Evolutionary conservation across 768 basidiomycete genomes (phyloP).

Genomic region (Xanthoconium stramineum): DNA sequence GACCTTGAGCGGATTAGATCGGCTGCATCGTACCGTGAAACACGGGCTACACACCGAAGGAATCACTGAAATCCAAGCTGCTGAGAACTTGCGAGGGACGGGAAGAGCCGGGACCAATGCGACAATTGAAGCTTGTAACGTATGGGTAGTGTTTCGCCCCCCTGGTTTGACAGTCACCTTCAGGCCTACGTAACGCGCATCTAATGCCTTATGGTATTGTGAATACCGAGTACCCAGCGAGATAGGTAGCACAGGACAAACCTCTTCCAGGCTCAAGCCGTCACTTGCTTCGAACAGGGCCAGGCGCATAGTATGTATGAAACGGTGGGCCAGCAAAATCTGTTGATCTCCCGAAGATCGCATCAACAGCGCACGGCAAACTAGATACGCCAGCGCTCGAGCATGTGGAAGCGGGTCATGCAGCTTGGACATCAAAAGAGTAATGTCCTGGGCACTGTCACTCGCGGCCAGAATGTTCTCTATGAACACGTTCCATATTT

Average conservation of each 20-base stretch:
- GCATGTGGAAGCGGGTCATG: constrained; percentile 48
- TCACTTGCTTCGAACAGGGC: constrained; percentile 46
- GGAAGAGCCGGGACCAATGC: constrained; percentile 47
- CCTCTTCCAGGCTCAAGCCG: constrained; percentile 30
- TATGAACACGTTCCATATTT: constrained; percentile 24
- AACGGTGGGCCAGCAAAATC: constrained; percentile 47
- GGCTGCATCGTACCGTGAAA: neutral
- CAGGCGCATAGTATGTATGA: constrained; percentile 46
- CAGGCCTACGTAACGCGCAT: constrained; percentile 44
- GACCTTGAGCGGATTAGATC: constrained; percentile 14
- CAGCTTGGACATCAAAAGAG: constrained; percentile 50
- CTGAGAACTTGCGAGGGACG: constrained; percentile 36
- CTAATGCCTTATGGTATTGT: constrained; percentile 38
- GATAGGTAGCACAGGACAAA: constrained; percentile 7
- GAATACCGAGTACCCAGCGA: neutral
- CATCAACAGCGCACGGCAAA: constrained; percentile 58
- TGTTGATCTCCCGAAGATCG: constrained; percentile 57
- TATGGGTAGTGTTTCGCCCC: constrained; percentile 50
- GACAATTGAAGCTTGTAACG: constrained; percentile 58
- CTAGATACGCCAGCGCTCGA: constrained; percentile 56
- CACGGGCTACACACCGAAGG: constrained; percentile 30
- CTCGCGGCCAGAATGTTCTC: constrained; percentile 64
- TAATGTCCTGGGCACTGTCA: constrained; percentile 40
- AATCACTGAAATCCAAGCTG: constrained; percentile 48
- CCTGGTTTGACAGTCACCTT: constrained; percentile 58